Base-by-base conservation (phyloP, 192 early-diverging fungal genomes). In the Coemansia sp. region DNA sequence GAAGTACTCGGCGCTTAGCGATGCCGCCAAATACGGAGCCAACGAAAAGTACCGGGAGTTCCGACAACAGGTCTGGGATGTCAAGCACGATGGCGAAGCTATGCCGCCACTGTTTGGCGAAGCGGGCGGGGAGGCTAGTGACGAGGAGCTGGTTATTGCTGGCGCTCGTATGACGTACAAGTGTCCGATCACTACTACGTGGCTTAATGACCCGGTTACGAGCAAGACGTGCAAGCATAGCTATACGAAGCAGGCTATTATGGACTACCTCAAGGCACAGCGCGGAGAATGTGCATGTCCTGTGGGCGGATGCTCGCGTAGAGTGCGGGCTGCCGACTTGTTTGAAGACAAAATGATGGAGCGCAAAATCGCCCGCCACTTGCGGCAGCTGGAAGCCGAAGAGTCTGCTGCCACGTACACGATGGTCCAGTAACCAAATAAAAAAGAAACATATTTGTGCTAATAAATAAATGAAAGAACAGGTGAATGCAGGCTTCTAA, bases 171-270 rank as follows among this genome's bases (percentile, higher is more conserved):
- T 64, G 8, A 75, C 60, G 54, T 81, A 72, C 69, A 84, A 84
- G 62, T 87, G 86, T 40, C 86, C 86, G 29, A 60, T 87, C 1
- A 82, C 86, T 15, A 78, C 84, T 6, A 73, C 74, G 12, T 85
- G 71, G 70, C 77, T 87, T 38, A 70, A 67, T 22, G 82, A 85
- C 15, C 86, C 86, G 12, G 79, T 87, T 19, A 87, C 86, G 17
- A 87, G 84, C 68, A 77, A 80, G 35, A 32, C 57, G 8, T 87
- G 86, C 60, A 75, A 77, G 29, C 86, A 87, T 47, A 87, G 84
- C 56, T 87, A 73, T 56, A 85, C 86, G 47, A 72, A 65, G 14
- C 73, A 67, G 5, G 82, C 86, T 2, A 84, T 87, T 15, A 29
- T 62, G 7, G 51, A 51, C 15, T 70, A 70, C 19, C 65, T 77